Evolutionary conservation across 2,329 filamentous ascomycete species (phyloP).

Genomic region (Talaromyces sp.): DNA sequence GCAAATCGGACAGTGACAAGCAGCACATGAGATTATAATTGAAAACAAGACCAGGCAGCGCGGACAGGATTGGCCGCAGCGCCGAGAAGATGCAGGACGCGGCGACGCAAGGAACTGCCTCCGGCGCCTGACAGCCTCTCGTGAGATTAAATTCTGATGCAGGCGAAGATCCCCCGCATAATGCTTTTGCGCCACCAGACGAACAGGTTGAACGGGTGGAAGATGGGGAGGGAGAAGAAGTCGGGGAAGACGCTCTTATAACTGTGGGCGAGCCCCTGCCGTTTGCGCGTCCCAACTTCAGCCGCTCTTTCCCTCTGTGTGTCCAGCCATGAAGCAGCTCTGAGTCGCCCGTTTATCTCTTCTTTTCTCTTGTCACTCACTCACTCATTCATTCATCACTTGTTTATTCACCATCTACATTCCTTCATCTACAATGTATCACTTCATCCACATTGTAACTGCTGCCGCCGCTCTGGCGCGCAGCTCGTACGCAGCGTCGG

Average conservation of each 20-base stretch:
- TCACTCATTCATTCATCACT: neutral
- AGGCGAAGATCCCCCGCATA: neutral
- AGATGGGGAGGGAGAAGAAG: neutral
- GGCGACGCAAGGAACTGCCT: neutral
- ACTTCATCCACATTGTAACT: neutral
- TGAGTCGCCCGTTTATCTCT: neutral
- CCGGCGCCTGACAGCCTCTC: neutral
- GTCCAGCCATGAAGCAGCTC: neutral
- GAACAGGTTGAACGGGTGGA: neutral
- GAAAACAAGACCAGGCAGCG: neutral
- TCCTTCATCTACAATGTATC: neutral
- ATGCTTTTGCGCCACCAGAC: neutral
- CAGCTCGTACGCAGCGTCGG: slow-evolving; percentile 12
- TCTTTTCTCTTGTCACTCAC: neutral
- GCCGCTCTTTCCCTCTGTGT: neutral
- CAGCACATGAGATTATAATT: neutral
- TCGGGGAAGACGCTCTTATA: neutral
- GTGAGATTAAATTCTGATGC: neutral
- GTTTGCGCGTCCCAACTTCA: neutral
- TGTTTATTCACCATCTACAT: neutral
- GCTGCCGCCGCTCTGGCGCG: neutral
- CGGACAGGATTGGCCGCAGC: neutral
- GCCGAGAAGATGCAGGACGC: neutral
- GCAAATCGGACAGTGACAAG: neutral
- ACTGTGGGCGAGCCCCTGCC: neutral